Evolutionary conservation across 2,329 filamentous ascomycete genomes (phyloP).

Genomic region (Plectosphaerella plurivora): DNA sequence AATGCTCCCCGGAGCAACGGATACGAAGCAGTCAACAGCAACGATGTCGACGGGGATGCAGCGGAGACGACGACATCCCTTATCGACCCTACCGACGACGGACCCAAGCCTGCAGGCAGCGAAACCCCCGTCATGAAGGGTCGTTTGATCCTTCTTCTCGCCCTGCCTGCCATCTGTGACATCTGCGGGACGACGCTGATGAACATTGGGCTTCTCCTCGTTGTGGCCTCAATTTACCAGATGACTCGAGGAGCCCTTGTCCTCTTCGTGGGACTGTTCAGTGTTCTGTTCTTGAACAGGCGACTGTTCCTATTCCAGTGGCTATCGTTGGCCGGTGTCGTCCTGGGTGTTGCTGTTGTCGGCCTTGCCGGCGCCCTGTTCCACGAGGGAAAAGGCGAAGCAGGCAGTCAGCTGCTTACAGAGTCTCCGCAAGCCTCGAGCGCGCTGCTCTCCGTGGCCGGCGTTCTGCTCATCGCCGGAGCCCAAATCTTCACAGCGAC

Average conservation of each 20-base stretch:
- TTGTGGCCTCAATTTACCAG: slow-evolving; percentile 95
- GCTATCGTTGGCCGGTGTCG: slow-evolving; percentile 81
- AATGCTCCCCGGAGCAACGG: slow-evolving; percentile 41
- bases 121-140: slow-evolving; percentile 63
- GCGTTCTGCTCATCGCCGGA: slow-evolving; percentile 84
- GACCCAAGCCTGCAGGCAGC: slow-evolving; percentile 34
- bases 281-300: slow-evolving; percentile 81
- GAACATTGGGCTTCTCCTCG: slow-evolving; percentile 92
- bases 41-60: slow-evolving; percentile 38
- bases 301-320: slow-evolving; percentile 86
- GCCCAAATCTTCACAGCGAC: slow-evolving; percentile 96
- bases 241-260: slow-evolving; percentile 96
- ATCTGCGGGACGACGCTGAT: slow-evolving; percentile 94
- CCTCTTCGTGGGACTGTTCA: slow-evolving; percentile 92
- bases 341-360: slow-evolving; percentile 82
- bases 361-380: slow-evolving; percentile 84
- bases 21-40: slow-evolving; percentile 61
- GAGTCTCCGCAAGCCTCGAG: slow-evolving; percentile 15
- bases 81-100: slow-evolving; percentile 33
- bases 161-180: slow-evolving; percentile 86
- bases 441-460: slow-evolving; percentile 68
- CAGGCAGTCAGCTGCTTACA: slow-evolving; percentile 17
- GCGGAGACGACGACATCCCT: slow-evolving; percentile 33
- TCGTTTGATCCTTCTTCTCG: slow-evolving; percentile 67
- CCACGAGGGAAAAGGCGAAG: slow-evolving; percentile 55